Evolutionary conservation across 164 flowering plant genomes (phyloP).

Genomic region (Vitis amurensis): DNA sequence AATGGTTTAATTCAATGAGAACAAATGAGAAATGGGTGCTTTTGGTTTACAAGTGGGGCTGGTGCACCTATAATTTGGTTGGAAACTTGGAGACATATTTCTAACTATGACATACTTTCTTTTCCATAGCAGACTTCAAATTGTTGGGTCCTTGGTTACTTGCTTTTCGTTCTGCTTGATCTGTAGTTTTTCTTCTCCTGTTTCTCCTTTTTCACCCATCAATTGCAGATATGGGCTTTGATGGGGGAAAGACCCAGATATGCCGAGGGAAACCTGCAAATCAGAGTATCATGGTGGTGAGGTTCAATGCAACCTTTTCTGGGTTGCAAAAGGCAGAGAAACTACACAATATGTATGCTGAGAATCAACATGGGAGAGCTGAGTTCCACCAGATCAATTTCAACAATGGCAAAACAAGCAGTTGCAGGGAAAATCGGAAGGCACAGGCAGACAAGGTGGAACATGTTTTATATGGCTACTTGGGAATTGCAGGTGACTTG

Average conservation of each 20-base stretch:
- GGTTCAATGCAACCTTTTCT: slow-evolving; percentile 50
- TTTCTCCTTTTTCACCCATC: slow-evolving; percentile 2
- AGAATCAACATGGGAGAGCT: slow-evolving; percentile 50
- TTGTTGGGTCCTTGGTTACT: not conserved
- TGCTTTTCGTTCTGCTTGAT: not conserved
- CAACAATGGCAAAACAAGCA: not conserved
- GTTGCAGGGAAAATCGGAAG: slow-evolving; percentile 5
- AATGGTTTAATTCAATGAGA: not conserved
- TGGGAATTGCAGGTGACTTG: slow-evolving; percentile 61
- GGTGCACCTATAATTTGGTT: not conserved
- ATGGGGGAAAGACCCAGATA: slow-evolving; percentile 36
- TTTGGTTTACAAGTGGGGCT: not conserved
- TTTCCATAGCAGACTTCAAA: not conserved
- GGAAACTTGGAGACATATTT: not conserved
- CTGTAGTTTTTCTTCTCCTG: not conserved
- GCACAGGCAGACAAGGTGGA: slow-evolving; percentile 21
- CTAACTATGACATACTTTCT: not conserved
- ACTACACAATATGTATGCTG: slow-evolving; percentile 44
- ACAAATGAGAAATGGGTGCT: not conserved
- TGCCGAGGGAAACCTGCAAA: slow-evolving; percentile 58
- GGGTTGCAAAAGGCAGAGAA: slow-evolving; percentile 69
- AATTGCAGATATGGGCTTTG: slow-evolving; percentile 58
- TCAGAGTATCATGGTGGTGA: slow-evolving; percentile 60
- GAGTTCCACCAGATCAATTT: slow-evolving; percentile 35
- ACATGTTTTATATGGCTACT: slow-evolving; percentile 48